phyloP scores from a whole-genome alignment of 106 monocot species.

The Dendrobium nobile region DNA sequence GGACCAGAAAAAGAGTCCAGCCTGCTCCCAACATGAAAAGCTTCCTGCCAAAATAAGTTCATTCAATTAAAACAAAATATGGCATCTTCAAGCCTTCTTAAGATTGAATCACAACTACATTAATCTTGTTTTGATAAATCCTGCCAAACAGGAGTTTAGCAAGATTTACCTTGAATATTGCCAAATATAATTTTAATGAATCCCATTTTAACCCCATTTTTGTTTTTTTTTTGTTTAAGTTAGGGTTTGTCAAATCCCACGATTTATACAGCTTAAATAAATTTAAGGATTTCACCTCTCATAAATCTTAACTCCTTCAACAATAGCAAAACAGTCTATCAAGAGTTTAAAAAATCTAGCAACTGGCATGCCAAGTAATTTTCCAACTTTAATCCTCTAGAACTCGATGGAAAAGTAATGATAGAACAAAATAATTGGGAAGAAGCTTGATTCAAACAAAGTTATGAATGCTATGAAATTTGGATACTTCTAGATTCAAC shows the following conservation, averaged over 20 bases:
- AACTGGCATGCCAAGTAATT: background rate
- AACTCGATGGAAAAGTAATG: background rate
- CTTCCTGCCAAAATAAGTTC: slow-evolving; percentile 29
- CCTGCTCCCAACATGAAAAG: slow-evolving; percentile 18
- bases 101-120: no score
- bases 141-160: no score
- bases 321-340: background rate
- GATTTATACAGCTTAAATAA: no score
- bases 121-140: no score
- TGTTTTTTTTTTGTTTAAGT: no score
- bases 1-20: slow-evolving; percentile 44
- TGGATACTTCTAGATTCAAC: background rate
- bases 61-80: background rate
- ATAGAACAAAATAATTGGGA: background rate
- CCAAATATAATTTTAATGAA: no score
- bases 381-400: background rate
- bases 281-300: no score
- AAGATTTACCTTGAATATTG: no score
- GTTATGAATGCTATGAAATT: background rate
- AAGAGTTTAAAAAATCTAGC: background rate
- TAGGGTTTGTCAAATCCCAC: no score
- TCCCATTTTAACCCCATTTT: no score
- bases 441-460: background rate
- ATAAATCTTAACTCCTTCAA: no score
- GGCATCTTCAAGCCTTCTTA: background rate